Percentiles rank a stretch among this genome's conserved stretches.
Conservation (phyloP, 1,284 basidiomycete genomes). For the Cutaneotrichosporon sp. region DNA sequence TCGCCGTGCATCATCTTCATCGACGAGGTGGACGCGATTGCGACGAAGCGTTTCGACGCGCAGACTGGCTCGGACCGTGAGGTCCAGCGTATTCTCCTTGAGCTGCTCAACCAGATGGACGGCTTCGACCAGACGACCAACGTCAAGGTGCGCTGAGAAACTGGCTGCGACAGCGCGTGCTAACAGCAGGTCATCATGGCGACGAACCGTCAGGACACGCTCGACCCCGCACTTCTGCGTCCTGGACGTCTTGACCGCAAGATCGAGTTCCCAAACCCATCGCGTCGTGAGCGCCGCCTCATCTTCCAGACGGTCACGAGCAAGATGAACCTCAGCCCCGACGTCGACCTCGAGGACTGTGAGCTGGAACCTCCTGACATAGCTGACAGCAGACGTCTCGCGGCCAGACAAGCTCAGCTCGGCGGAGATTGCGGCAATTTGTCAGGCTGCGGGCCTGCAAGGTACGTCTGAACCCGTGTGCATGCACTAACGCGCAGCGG, state of each 20-base stretch:
- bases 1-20: conserved; percentile 99
- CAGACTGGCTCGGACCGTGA: conserved; percentile 99
- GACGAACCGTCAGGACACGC: conserved; percentile 91
- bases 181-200: conserved; percentile 88
- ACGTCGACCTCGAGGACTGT: conserved; percentile 99
- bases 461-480: conserved; percentile 57
- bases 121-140: conserved; percentile 99
- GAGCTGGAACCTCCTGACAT: conserved; percentile 45
- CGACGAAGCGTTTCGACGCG: conserved; percentile 99
- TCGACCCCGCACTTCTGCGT: conserved; percentile 94
- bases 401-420: conserved; percentile 93
- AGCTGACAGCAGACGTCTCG: conserved; percentile 71
- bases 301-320: conserved; percentile 97
- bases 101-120: conserved; percentile 99
- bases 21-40: conserved; percentile 98
- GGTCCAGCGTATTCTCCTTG: conserved; percentile 98
- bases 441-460: conserved; percentile 96
- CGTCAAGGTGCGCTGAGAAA: conserved; percentile 71
- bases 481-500: conserved; percentile 60
- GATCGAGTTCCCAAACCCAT: conserved; percentile 97
- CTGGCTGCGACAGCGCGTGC: neutral
- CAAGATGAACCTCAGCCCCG: conserved; percentile 97
- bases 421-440: conserved; percentile 93
- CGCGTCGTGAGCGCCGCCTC: conserved; percentile 89
- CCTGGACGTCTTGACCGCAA: conserved; percentile 97